Conservation (phyloP, 2,329 filamentous ascomycete species). For the Macrophomina pseudophaseolina region DNA sequence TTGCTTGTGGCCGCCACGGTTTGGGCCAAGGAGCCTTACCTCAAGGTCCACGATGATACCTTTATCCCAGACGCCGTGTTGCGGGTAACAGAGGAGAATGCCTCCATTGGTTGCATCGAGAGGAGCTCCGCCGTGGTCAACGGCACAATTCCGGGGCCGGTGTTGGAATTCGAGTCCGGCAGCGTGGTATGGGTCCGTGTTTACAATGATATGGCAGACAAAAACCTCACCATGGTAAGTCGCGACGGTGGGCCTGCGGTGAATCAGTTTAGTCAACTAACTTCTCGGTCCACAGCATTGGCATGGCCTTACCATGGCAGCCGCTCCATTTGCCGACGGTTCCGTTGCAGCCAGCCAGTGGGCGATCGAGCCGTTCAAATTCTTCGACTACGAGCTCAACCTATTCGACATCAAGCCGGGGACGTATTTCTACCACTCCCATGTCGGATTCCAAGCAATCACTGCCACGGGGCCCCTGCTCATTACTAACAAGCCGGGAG, state of each 20-base stretch:
- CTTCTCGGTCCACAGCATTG: conserved; percentile 58
- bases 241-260: not conserved
- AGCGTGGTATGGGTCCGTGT: conserved; percentile 61
- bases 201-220: conserved; percentile 60
- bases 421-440: conserved; percentile 72
- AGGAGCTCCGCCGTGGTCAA: conserved; percentile 59
- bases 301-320: conserved; percentile 67
- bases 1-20: not conserved
- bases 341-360: conserved; percentile 66
- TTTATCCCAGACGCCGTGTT: conserved; percentile 55
- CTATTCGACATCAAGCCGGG: conserved; percentile 60
- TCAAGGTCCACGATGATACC: conserved; percentile 28
- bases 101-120: conserved; percentile 53
- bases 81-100: conserved; percentile 50
- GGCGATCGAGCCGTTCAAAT: conserved; percentile 66
- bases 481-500: conserved; percentile 54
- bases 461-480: conserved; percentile 64
- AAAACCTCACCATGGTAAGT: conserved; percentile 63
- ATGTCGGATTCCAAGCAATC: conserved; percentile 66
- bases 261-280: conserved; percentile 1
- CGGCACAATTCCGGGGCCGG: conserved; percentile 58
- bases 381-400: conserved; percentile 70
- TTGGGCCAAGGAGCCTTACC: conserved; percentile 7
- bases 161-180: conserved; percentile 53
- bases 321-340: conserved; percentile 69